Base-by-base conservation (phyloP, 257 asterid species). In the Solanum chaucha region DNA sequence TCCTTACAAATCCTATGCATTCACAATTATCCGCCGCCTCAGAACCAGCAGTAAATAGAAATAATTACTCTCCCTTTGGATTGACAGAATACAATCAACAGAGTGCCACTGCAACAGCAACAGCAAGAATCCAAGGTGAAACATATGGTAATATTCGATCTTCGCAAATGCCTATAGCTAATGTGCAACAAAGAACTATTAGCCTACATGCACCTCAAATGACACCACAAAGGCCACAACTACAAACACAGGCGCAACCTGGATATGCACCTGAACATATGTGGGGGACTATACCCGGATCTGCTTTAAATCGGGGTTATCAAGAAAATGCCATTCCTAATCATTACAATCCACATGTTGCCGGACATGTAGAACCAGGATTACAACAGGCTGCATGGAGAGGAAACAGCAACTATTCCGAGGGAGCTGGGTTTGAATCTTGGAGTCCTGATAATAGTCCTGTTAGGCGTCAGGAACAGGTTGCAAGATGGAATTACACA, bases 371-470 rank as follows among this genome's bases (percentile, higher is more conserved):
- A 35, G 90, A 75, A 68, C 88, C 85, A 61, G 75, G 91, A 8
- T 30, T 30, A 61, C 87, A 41, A 6, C 61, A 67, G 9, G 85
- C 86, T 82, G 15, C 65, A 55, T 88, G 94, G 94, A 95, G 89
- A 80, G 90, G 94, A 89, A 91, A 86, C 82, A 90, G 65, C 74
- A 90, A 74, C 11, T 46, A 35, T 61, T 82, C 40, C 35, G 93
- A 77, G 67, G 89, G 93, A 89, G 87, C 92, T 2, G 93, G 70
- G 48, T 92, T 41, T n/a, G 97, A 95, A 85, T 88, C 97, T 4
- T 91, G 96, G 96, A 93, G 98, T 90, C 99, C 97, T 17, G 94
- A 93, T 20, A 87, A 93, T 87, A 94, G 98, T 87, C 95, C 96
- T 1, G 82, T 88, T 77, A 90, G 98, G 78, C 90, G 88, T 9